These are phyloP conservation scores for Monosporozyma unispora DNA, from an alignment of 805 yeast species.

Conservation along the genomic window DNA sequence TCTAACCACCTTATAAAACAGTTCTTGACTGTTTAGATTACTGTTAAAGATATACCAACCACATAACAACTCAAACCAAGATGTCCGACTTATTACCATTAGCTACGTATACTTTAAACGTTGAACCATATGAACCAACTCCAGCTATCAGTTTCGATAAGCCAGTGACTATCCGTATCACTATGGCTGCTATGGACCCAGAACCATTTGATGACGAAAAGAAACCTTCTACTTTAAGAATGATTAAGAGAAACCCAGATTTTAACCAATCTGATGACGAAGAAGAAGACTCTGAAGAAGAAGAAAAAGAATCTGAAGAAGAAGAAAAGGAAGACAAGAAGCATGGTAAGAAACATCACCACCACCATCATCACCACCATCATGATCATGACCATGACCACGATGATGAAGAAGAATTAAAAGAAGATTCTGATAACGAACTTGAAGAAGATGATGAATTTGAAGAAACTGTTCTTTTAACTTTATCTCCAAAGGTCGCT, in stretches of 20 bases:
- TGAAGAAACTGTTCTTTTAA: constrained; percentile 79
- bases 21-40: too few relatives aligned
- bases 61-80: constrained; percentile 2
- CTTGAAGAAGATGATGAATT: constrained; percentile 62
- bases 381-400: constrained; percentile 3
- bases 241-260: constrained; percentile 61
- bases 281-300: constrained; percentile 37
- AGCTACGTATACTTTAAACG: constrained; percentile 76
- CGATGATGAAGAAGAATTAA: constrained; percentile 26
- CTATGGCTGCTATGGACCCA: constrained; percentile 94
- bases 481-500: constrained; percentile 76
- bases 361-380: constrained; percentile 11
- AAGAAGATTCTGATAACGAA: constrained; percentile 43
- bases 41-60: background rate
- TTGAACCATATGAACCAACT: constrained; percentile 79
- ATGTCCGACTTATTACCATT: constrained; percentile 76
- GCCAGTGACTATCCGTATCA: constrained; percentile 83
- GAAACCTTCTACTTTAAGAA: constrained; percentile 82
- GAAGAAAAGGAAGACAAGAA: constrained; percentile 36
- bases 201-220: constrained; percentile 66
- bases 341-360: constrained; percentile 34
- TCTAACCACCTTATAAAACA: too few relatives aligned
- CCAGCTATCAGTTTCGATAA: constrained; percentile 80
- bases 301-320: constrained; percentile 31
- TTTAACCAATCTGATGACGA: constrained; percentile 40